Base-by-base conservation (phyloP, 495 filamentous ascomycete species). In the Neurospora sp. region DNA sequence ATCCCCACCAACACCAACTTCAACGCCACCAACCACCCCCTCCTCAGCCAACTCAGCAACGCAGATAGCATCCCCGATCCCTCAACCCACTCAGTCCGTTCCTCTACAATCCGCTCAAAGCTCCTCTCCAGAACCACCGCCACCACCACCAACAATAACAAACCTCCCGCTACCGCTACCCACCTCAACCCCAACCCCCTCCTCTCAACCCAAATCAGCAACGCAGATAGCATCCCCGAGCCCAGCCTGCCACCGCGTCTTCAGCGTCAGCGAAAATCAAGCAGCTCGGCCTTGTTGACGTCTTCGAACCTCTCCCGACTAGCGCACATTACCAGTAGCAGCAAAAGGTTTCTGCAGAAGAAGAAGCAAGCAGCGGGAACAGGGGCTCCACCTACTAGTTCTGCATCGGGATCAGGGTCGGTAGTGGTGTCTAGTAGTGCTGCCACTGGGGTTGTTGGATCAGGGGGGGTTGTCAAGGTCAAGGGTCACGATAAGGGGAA, bases 1-100 rank as follows among this genome's bases (percentile, higher is more conserved):
- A 20, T 69, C 22, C 70, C 80, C 59, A 5, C 31, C 35, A 77
- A 74, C 4, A 37, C 72, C 31, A 65, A 75, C 61, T 20, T 69
- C n/a, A 61, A 71, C 61, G 59, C 76, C 59, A 69, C 68, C 31
- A 72, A 80, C 38, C 75, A 81, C 42, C 53, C 20, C 11, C 1
- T 18, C 10, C 59, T 41, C 39, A 70, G 71, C 7, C 73, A 73
- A 44, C n/a, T 46, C 39, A 75, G 71, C 69, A 73, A 75, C 37
- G 37, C 53, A n/a, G 71, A 73, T 3, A 73, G 68, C 68, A 75
- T 75, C 14, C 73, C 73, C 1, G 73, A 73, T 0, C 53, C 48
- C 2, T 59, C 48, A 12, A 18, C 3, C 8, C 10, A 22, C 11
- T 59, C 20, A 11, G 18, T n/a, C 0, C 46, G 4, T 5, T 31